Evolutionary conservation across 192 early-diverging fungal species (phyloP).

Genomic region (Phlyctochytrium planicorne): DNA sequence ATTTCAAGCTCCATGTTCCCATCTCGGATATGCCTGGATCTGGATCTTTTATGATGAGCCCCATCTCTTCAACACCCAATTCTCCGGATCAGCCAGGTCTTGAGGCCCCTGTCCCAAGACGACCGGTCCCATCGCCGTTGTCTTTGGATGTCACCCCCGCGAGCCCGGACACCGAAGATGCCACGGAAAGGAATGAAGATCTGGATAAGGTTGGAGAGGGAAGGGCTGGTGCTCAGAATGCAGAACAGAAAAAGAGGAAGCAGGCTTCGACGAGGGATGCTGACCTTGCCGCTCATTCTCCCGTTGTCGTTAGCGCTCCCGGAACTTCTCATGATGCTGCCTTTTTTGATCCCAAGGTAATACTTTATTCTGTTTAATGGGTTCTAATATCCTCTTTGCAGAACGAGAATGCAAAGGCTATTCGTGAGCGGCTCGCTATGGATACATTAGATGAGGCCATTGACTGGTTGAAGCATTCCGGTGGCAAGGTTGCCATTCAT

Average conservation of each 20-base stretch:
- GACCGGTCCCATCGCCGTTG: neutral
- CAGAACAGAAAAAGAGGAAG: neutral
- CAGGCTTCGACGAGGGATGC: neutral
- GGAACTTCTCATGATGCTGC: conserved; percentile 68
- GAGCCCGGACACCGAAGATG: neutral
- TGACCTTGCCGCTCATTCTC: conserved; percentile 15
- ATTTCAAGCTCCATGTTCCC: neutral
- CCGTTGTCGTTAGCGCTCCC: conserved; percentile 28
- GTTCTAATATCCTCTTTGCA: conserved; percentile 23
- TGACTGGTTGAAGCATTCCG: conserved; percentile 79
- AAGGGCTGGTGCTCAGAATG: neutral
- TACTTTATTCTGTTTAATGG: conserved; percentile 6
- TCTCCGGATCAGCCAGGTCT: neutral
- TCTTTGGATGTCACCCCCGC: neutral
- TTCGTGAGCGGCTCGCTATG: conserved; percentile 86
- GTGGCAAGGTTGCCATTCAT: conserved; percentile 77
- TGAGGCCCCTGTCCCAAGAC: neutral
- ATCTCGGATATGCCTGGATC: neutral
- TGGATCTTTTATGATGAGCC: neutral
- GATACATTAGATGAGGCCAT: conserved; percentile 91
- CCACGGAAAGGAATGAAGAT: neutral
- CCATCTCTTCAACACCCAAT: neutral
- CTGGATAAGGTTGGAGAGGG: neutral
- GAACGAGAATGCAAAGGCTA: conserved; percentile 70
- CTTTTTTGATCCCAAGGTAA: conserved; percentile 84